Percentiles rank a stretch among this genome's conserved stretches.
Conservation (phyloP, 2,329 filamentous ascomycete genomes). For the Fonsecaea pugnacius region DNA sequence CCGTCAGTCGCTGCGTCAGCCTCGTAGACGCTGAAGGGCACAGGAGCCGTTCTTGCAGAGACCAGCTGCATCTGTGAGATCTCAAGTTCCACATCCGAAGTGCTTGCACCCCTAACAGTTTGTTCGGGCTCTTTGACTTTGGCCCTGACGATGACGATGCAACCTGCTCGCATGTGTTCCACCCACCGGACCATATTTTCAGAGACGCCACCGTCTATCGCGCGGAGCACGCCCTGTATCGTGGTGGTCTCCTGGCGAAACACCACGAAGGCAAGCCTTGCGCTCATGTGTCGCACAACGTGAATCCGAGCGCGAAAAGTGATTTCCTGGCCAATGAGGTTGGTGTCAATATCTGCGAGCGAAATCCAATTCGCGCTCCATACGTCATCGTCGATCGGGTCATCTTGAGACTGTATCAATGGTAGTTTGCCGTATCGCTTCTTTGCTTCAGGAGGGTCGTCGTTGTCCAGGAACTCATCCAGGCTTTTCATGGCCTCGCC, state of each 20-base stretch:
- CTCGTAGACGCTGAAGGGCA: conserved; percentile 63
- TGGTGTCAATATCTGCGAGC: conserved; percentile 18
- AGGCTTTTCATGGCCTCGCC: conserved; percentile 20
- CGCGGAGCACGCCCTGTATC: conserved; percentile 72
- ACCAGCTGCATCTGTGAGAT: conserved; percentile 64
- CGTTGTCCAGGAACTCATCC: conserved; percentile 30
- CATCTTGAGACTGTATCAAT: conserved; percentile 31
- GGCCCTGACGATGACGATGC: conserved; percentile 71
- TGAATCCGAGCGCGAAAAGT: conserved; percentile 69
- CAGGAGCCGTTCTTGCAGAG: conserved; percentile 55
- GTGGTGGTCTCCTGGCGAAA: conserved; percentile 76
- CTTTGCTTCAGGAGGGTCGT: conserved; percentile 31
- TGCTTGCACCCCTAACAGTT: conserved; percentile 69
- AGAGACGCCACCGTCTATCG: conserved; percentile 61
- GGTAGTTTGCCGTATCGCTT: conserved; percentile 30
- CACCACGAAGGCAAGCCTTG: conserved; percentile 75
- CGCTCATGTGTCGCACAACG: conserved; percentile 60
- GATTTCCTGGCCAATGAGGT: conserved; percentile 57
- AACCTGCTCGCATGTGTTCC: conserved; percentile 72
- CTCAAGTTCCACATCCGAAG: conserved; percentile 70
- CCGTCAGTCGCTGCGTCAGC: conserved; percentile 54
- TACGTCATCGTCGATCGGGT: conserved; percentile 12
- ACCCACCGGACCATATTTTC: conserved; percentile 77
- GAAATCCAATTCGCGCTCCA: conserved; percentile 17
- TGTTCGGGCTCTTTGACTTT: conserved; percentile 66